Conservation (phyloP, 2,329 filamentous ascomycete species). For the Cladosporium sp. region DNA sequence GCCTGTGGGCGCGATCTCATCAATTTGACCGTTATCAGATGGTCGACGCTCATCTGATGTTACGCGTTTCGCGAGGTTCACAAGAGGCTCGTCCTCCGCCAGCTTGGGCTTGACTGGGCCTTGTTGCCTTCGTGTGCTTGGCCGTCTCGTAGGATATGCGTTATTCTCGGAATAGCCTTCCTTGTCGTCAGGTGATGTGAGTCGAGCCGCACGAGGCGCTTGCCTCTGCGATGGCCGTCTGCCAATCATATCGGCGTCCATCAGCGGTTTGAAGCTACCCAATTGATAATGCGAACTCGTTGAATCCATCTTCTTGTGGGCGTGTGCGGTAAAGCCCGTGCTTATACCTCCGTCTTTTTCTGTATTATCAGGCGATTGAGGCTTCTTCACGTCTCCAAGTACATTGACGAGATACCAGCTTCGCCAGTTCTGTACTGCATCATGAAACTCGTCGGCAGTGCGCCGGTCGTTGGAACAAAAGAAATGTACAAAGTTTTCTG, state of each 20-base stretch:
- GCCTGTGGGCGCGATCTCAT: slow-evolving; percentile 44
- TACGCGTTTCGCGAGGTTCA: slow-evolving; percentile 20
- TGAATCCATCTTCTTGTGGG: slow-evolving; percentile 27
- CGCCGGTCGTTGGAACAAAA: slow-evolving; percentile 74
- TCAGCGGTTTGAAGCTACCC: slow-evolving; percentile 63
- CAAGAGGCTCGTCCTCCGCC: slow-evolving; percentile 34
- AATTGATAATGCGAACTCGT: slow-evolving; percentile 55
- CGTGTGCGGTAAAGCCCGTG: slow-evolving; percentile 8
- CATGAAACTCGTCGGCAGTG: slow-evolving; percentile 65
- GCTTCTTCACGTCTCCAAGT: slow-evolving; percentile 53
- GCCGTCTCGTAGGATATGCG: slow-evolving; percentile 5
- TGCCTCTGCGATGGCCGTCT: slow-evolving; percentile 27
- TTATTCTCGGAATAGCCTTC: slow-evolving; percentile 22
- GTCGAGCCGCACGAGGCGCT: slow-evolving; percentile 5
- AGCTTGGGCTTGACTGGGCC: slow-evolving; percentile 26
- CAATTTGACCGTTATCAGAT: slow-evolving; percentile 17
- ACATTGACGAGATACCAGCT: slow-evolving; percentile 86
- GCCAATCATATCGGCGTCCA: slow-evolving; percentile 60
- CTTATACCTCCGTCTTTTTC: slow-evolving; percentile 9
- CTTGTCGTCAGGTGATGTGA: not conserved
- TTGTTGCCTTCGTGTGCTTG: slow-evolving; percentile 27
- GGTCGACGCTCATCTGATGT: not conserved
- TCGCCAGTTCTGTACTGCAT: slow-evolving; percentile 73
- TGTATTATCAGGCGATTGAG: slow-evolving; percentile 13
- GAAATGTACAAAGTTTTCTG: slow-evolving; percentile 86